Evolutionary conservation across 1,284 basidiomycete species (phyloP).

Genomic region (Grifola frondosa): DNA sequence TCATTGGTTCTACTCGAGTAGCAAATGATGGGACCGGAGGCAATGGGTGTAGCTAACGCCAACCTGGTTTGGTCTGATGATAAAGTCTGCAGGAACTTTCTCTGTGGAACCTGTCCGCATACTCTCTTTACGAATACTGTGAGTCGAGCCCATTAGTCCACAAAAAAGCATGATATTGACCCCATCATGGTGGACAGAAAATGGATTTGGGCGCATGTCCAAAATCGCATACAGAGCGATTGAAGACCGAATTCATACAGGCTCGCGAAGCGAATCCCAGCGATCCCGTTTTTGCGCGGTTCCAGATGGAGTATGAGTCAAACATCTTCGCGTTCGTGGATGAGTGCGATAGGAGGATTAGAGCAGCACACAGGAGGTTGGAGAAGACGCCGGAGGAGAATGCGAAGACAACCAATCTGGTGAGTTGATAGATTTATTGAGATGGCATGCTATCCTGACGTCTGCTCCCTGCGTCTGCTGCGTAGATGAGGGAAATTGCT

Average conservation of each 20-base stretch:
- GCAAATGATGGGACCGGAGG: conserved; percentile 99
- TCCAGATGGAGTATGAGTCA: conserved; percentile 93
- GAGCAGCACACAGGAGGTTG: conserved; percentile 88
- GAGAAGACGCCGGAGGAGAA: conserved; percentile 99
- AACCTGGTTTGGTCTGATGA: conserved; percentile 96
- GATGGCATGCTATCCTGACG: not conserved
- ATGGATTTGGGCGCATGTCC: conserved; percentile 99
- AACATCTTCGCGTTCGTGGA: conserved; percentile 96
- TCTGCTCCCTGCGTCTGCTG: not conserved
- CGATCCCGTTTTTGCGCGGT: conserved; percentile 79
- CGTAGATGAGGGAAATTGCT: conserved; percentile 96
- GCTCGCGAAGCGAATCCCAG: conserved; percentile 73
- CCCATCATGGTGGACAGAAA: conserved; percentile 68
- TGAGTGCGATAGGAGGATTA: conserved; percentile 96
- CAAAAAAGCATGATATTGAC: conserved; percentile 3
- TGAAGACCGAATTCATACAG: conserved; percentile 89
- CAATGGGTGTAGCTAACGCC: conserved; percentile 91
- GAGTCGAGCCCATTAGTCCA: conserved; percentile 35
- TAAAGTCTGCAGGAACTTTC: conserved; percentile 99
- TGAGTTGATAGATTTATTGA: conserved; percentile 33
- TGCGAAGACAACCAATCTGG: conserved; percentile 95
- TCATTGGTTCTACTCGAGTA: conserved; percentile 36
- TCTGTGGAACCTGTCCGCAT: conserved; percentile 98
- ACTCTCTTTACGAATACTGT: conserved; percentile 98
- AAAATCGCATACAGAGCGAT: conserved; percentile 92